These are phyloP conservation scores for Malbranchea zuffiana DNA, from an alignment of 2,329 filamentous ascomycete genomes.

Conservation along the genomic window DNA sequence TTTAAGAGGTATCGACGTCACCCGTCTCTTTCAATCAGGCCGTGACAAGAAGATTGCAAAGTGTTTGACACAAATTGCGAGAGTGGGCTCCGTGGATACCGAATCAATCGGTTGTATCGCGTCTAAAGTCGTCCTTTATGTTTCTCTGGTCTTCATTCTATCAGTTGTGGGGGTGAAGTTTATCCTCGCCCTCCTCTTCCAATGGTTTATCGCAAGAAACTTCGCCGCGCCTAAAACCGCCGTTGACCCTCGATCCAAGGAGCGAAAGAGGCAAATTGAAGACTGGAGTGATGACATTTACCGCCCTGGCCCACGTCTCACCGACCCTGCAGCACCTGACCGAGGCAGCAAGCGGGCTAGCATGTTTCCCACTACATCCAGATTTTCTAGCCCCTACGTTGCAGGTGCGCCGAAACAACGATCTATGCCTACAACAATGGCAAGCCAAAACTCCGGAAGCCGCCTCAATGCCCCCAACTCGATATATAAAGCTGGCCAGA, in stretches of 20 bases:
- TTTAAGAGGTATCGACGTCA: slow-evolving; percentile 77
- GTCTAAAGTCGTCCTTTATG: slow-evolving; percentile 90
- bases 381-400: slow-evolving; percentile 85
- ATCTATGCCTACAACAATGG: slow-evolving; percentile 78
- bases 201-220: slow-evolving; percentile 86
- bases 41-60: slow-evolving; percentile 71
- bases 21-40: slow-evolving; percentile 69
- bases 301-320: slow-evolving; percentile 70
- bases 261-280: slow-evolving; percentile 86
- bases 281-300: slow-evolving; percentile 98
- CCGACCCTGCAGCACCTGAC: slow-evolving; percentile 63
- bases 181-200: slow-evolving; percentile 76
- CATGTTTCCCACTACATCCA: slow-evolving; percentile 85
- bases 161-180: slow-evolving; percentile 81
- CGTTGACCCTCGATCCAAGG: slow-evolving; percentile 66
- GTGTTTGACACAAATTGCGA: slow-evolving; percentile 88
- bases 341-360: slow-evolving; percentile 69
- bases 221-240: slow-evolving; percentile 81
- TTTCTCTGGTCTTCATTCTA: slow-evolving; percentile 83
- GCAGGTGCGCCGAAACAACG: slow-evolving; percentile 44
- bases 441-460: slow-evolving; percentile 69
- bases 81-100: slow-evolving; percentile 89
- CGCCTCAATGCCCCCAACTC: slow-evolving; percentile 52
- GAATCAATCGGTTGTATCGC: slow-evolving; percentile 96
- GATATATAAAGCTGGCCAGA: slow-evolving; percentile 54